Evolutionary conservation across 2,329 filamentous ascomycete genomes (phyloP).

Genomic region (Byssochlamys sp.): DNA sequence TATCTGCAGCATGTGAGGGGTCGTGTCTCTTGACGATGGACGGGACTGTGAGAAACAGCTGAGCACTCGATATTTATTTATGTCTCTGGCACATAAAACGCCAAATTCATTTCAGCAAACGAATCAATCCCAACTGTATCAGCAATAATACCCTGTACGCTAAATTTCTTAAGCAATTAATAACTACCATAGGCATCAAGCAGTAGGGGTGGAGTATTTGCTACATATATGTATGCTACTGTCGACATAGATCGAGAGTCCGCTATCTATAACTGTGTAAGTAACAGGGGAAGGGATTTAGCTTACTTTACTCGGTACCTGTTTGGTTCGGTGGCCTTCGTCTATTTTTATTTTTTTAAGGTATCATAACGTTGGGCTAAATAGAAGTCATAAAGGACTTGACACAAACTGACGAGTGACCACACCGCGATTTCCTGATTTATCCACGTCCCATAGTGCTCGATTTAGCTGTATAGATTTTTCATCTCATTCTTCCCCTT

Average conservation of each 20-base stretch:
- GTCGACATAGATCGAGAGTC: neutral
- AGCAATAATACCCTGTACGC: no score
- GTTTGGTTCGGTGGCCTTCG: neutral
- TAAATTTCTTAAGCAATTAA: no score
- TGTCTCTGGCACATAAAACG: conserved; percentile 18
- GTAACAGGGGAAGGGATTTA: neutral
- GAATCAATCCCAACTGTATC: no score
- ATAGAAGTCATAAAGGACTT: neutral
- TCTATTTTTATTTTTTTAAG: neutral
- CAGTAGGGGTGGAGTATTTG: no score
- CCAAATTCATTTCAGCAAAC: no score
- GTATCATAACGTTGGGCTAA: neutral
- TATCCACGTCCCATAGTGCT: neutral
- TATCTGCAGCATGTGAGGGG: neutral
- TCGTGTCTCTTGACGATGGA: neutral
- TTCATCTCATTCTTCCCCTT: neutral
- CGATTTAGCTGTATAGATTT: neutral
- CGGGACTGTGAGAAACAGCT: conserved; percentile 17
- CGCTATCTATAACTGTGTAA: neutral
- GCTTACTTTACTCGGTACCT: neutral
- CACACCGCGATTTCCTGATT: neutral
- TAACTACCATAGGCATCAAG: no score
- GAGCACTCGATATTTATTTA: conserved; percentile 29
- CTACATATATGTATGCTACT: no score
- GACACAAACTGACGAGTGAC: neutral